These are phyloP conservation scores for Starmerella gropengiesseri DNA, from an alignment of 805 yeast species.

Conservation along the genomic window DNA sequence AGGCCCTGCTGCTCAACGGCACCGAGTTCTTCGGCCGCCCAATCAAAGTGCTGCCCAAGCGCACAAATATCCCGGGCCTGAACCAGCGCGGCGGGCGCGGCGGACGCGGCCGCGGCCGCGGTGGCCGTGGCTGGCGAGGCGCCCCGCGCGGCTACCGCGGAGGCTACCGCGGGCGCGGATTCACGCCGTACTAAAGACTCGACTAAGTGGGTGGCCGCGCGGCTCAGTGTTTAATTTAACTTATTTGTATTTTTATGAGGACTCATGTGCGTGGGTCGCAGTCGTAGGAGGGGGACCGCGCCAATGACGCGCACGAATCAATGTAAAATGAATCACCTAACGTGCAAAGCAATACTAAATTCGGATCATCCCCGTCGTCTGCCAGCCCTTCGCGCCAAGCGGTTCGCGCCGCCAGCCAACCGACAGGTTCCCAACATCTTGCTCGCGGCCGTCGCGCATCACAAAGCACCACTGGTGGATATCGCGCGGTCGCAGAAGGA, in stretches of 20 bases:
- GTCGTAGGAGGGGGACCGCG: too few relatives aligned
- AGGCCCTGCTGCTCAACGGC: conserved; percentile 58
- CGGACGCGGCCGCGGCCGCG: conserved; percentile 29
- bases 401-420: conserved; percentile 32
- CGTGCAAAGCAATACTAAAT: conserved; percentile 3
- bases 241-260: conserved; percentile 8
- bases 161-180: conserved; percentile 29
- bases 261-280: too few relatives aligned
- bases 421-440: conserved; percentile 21
- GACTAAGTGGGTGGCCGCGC: too few relatives aligned
- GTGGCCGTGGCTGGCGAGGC: conserved; percentile 26
- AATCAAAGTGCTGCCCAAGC: conserved; percentile 62
- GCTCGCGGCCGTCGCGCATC: conserved; percentile 17
- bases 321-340: too few relatives aligned
- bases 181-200: conserved; percentile 34
- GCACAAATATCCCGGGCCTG: conserved; percentile 74
- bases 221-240: too few relatives aligned
- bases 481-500: conserved; percentile 26
- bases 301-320: too few relatives aligned
- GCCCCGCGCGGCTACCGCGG: conserved; percentile 31
- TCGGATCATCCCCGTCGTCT: conserved; percentile 21
- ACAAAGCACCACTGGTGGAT: conserved; percentile 25
- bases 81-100: conserved; percentile 40
- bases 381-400: conserved; percentile 30
- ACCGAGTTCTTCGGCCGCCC: conserved; percentile 55